Conservation (phyloP, 495 filamentous ascomycete species). For the Hyaloscypha variabilis region DNA sequence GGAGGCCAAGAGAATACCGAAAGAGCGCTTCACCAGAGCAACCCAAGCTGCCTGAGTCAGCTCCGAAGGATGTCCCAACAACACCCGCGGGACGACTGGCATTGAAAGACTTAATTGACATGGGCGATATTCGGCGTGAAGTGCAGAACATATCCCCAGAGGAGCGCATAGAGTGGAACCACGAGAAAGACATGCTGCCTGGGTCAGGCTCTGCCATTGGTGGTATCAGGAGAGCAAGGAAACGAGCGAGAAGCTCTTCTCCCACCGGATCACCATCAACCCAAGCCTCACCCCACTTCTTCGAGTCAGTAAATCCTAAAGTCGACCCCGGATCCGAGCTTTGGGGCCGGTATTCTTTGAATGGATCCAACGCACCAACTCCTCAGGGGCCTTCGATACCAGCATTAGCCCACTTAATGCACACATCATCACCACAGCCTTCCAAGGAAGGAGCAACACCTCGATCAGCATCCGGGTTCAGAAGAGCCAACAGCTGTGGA, state of each 20-base stretch:
- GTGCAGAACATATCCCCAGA: slow-evolving; percentile 59
- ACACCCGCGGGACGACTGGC: slow-evolving; percentile 77
- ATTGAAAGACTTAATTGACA: slow-evolving; percentile 79
- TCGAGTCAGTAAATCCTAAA: slow-evolving; percentile 61
- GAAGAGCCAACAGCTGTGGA: slow-evolving; percentile 73
- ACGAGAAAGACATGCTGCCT: slow-evolving; percentile 43
- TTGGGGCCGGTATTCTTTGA: slow-evolving; percentile 75
- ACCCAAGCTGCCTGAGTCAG: slow-evolving; percentile 17
- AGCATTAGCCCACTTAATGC: slow-evolving; percentile 62
- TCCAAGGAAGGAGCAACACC: slow-evolving; percentile 44
- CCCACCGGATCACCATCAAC: slow-evolving; percentile 45
- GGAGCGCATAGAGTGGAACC: slow-evolving; percentile 75
- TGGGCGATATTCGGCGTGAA: slow-evolving; percentile 55
- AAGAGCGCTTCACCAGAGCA: background rate
- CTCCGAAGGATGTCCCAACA: slow-evolving; percentile 52
- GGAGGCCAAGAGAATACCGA: background rate
- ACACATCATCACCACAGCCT: slow-evolving; percentile 69
- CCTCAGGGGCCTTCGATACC: slow-evolving; percentile 44
- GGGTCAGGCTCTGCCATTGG: slow-evolving; percentile 52
- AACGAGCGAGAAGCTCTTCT: slow-evolving; percentile 81
- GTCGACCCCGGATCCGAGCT: slow-evolving; percentile 82
- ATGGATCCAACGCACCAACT: slow-evolving; percentile 35
- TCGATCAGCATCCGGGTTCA: slow-evolving; percentile 54
- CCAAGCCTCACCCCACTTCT: slow-evolving; percentile 24
- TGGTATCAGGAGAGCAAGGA: slow-evolving; percentile 57